A percentile compares a stretch with the other conserved stretches of the same genome.
These are phyloP conservation scores for Avena insularis DNA, from an alignment of 176 grass and related monocot species.

Conservation along the genomic window DNA sequence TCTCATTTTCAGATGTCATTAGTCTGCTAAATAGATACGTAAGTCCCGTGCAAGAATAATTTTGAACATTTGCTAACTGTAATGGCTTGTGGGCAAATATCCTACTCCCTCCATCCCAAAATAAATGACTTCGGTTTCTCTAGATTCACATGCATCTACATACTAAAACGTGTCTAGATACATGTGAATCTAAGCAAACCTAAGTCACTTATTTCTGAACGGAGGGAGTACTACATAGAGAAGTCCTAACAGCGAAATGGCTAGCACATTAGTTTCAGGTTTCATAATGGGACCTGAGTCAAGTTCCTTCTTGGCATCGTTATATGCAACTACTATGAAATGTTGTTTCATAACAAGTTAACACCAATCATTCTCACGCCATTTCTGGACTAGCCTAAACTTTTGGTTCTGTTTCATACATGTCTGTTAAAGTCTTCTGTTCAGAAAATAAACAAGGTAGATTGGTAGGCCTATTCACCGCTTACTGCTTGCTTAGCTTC, in stretches of 20 bases:
- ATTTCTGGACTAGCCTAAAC: background rate
- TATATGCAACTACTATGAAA: background rate
- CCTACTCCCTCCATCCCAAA: background rate
- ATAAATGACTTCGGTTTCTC: too few relatives aligned
- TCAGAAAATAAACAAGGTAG: background rate
- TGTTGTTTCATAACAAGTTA: background rate
- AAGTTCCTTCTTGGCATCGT: constrained; percentile 13
- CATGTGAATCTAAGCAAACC: too few relatives aligned
- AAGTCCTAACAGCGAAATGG: background rate
- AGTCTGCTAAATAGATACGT: background rate
- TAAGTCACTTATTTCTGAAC: too few relatives aligned
- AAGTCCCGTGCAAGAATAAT: background rate
- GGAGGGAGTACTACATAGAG: too few relatives aligned
- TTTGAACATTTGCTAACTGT: background rate
- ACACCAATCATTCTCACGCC: background rate
- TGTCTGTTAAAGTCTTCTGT: background rate
- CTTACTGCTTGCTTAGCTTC: constrained; percentile 37
- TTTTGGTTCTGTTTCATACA: constrained; percentile 14
- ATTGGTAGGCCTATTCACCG: constrained; percentile 1
- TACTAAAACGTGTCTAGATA: too few relatives aligned
- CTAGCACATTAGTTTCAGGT: background rate
- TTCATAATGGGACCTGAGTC: constrained; percentile 5
- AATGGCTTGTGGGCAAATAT: background rate
- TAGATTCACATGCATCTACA: too few relatives aligned
- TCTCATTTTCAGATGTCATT: background rate